Percentiles rank a stretch among this genome's conserved stretches.
These are phyloP conservation scores for Pelargonium fulgidum DNA, from an alignment of 441 rosid species.

Conservation along the genomic window DNA sequence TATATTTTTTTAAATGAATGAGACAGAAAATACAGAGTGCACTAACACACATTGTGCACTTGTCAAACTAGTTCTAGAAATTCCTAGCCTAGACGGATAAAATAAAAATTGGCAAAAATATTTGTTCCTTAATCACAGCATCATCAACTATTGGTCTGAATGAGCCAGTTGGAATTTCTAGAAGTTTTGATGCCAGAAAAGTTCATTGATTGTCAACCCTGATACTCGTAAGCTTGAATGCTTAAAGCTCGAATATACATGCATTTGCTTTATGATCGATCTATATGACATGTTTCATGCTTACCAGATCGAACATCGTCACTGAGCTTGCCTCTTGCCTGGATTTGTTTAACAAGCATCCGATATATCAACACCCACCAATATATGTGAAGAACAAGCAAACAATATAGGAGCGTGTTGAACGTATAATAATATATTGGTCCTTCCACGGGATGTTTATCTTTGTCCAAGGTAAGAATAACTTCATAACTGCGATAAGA, in stretches of 20 bases:
- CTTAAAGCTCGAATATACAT: background rate
- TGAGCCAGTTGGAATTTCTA: background rate
- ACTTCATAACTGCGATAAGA: constrained; percentile 44
- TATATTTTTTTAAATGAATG: too few relatives aligned
- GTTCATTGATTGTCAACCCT: too few relatives aligned
- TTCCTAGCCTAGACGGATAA: too few relatives aligned
- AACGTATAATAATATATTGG: constrained; percentile 47
- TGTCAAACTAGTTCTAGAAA: too few relatives aligned
- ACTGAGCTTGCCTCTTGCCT: constrained; percentile 42
- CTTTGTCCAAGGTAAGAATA: constrained; percentile 38
- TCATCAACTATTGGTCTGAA: too few relatives aligned
- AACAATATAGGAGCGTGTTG: constrained; percentile 44
- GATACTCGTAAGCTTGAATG: too few relatives aligned
- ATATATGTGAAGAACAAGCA: constrained; percentile 46
- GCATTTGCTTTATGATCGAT: constrained; percentile 6
- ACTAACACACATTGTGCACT: too few relatives aligned
- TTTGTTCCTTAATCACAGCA: too few relatives aligned
- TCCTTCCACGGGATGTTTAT: constrained; percentile 43
- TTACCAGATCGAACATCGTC: constrained; percentile 62
- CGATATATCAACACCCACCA: constrained; percentile 58
- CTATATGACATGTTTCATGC: constrained; percentile 15
- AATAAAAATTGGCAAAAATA: too few relatives aligned
- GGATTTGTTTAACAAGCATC: constrained; percentile 46
- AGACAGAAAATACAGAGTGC: background rate
- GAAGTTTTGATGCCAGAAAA: background rate